Conservation (phyloP, 345 rosid species). For the Sonneratia alba region DNA sequence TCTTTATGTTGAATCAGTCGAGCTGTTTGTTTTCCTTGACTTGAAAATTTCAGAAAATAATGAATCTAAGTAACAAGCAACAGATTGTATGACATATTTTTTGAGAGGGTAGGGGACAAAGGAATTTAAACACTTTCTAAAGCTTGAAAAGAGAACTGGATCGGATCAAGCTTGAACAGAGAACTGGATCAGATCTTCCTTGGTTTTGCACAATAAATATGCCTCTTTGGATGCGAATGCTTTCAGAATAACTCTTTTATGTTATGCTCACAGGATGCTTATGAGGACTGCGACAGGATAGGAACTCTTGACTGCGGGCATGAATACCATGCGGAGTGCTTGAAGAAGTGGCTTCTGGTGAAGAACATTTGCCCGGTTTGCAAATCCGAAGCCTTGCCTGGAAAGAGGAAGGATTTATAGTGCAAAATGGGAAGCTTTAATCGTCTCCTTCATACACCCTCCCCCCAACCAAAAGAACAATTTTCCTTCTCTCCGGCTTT, state of each 20-base stretch:
- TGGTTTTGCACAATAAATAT: neutral
- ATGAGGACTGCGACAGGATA: constrained; percentile 39
- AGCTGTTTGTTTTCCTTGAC: neutral
- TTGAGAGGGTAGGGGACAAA: neutral
- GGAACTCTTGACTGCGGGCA: constrained; percentile 71
- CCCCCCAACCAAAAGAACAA: neutral
- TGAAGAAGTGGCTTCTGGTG: constrained; percentile 75
- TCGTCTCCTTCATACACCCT: neutral
- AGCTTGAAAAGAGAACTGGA: neutral
- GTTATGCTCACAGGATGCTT: constrained; percentile 42
- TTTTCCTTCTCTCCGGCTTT: neutral
- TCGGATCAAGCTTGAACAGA: neutral
- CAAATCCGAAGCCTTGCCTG: constrained; percentile 67
- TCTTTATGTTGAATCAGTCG: neutral
- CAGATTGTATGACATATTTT: neutral
- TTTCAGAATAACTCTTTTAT: neutral
- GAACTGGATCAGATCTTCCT: neutral
- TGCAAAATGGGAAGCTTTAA: neutral
- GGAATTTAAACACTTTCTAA: neutral
- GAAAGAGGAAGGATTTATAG: constrained; percentile 5
- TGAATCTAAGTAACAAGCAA: neutral
- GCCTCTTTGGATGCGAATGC: neutral
- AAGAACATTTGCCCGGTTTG: constrained; percentile 87
- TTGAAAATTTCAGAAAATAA: neutral
- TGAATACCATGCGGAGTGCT: constrained; percentile 68